phyloP scores from a whole-genome alignment of 306 rosid species.

The Mimosa pudica region DNA sequence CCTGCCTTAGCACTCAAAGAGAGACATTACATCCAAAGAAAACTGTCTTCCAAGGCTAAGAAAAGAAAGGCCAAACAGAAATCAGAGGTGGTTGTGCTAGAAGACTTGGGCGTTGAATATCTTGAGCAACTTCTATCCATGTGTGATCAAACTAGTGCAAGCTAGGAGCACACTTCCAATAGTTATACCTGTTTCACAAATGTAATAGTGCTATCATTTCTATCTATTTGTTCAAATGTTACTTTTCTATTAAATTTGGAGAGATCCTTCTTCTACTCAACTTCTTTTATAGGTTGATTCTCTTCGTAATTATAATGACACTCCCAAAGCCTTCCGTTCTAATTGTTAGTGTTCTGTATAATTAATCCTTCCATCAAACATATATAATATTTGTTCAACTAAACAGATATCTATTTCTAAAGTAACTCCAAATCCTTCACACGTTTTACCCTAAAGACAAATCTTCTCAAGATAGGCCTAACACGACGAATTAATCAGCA shows the following conservation, averaged over 20 bases:
- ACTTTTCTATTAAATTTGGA: not conserved
- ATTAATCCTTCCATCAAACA: not conserved
- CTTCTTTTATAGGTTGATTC: not conserved
- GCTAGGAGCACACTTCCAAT: not conserved
- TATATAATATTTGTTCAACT: not conserved
- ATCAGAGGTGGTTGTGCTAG: not conserved
- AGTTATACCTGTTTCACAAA: not conserved
- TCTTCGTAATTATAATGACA: not conserved
- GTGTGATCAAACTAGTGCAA: not conserved
- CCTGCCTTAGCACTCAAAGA: not conserved
- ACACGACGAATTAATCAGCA: not conserved
- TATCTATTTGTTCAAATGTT: not conserved
- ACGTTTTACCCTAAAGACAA: not conserved
- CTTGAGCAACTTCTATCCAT: not conserved
- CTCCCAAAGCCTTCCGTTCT: not conserved
- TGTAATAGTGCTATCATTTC: not conserved
- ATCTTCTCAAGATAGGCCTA: not conserved
- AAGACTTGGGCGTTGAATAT: slow-evolving; percentile 3
- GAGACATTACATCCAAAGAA: not conserved
- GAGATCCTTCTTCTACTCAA: not conserved
- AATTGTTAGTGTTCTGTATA: too few species aligned
- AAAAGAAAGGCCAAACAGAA: not conserved
- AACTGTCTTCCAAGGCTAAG: not conserved
- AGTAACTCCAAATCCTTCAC: not conserved
- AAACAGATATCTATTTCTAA: not conserved